phyloP scores from a whole-genome alignment of 2,329 filamentous ascomycete genomes.

The Curvularia sp. region DNA sequence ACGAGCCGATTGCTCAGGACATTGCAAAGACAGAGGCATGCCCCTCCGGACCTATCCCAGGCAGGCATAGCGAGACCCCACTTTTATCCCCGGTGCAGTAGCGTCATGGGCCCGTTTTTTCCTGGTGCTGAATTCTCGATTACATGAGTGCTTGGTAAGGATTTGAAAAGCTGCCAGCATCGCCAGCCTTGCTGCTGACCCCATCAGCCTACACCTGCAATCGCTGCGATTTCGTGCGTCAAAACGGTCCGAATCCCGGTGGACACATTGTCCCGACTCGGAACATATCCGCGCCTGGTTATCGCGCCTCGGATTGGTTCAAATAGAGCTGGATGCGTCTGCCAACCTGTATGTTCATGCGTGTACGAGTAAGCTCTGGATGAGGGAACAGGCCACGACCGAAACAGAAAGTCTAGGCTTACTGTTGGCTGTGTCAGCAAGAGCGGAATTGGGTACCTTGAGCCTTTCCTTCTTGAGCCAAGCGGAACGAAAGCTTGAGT shows the following conservation, averaged over 20 bases:
- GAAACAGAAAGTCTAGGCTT: constrained; percentile 12
- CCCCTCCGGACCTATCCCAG: constrained; percentile 7
- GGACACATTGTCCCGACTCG: background rate
- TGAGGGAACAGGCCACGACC: constrained; percentile 12
- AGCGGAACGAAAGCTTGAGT: constrained; percentile 4
- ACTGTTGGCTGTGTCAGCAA: constrained; percentile 28
- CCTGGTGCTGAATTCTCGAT: constrained; percentile 2
- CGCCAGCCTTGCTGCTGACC: background rate
- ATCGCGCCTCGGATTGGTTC: background rate
- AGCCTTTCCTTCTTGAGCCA: constrained; percentile 16
- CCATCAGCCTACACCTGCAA: background rate
- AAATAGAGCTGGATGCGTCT: background rate
- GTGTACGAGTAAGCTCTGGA: constrained; percentile 11
- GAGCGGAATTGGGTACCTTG: constrained; percentile 18
- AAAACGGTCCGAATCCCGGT: background rate
- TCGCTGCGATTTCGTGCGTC: background rate
- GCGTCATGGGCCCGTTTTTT: constrained; percentile 12
- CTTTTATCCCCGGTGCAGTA: constrained; percentile 10
- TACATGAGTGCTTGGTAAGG: constrained; percentile 18
- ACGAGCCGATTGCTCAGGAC: background rate
- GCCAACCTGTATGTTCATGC: background rate
- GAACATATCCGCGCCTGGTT: background rate
- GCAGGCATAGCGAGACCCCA: constrained; percentile 2
- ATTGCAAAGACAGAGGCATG: background rate
- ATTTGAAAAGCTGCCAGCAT: constrained; percentile 15